Base-by-base conservation (phyloP, 2,329 filamentous ascomycete species). In the Trichothecium roseum region DNA sequence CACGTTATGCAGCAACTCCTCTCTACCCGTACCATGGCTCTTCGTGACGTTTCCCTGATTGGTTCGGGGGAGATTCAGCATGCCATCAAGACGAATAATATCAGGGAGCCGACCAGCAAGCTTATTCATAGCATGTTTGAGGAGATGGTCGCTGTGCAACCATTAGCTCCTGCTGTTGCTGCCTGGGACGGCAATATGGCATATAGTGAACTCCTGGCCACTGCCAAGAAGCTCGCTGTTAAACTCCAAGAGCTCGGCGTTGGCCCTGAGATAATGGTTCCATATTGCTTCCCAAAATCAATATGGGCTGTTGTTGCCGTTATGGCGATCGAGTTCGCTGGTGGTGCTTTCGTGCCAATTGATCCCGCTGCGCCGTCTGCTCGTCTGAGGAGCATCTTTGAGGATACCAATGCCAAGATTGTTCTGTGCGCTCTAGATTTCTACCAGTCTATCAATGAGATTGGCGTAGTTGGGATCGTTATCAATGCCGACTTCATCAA, bases 31-130 rank as follows among this genome's bases (percentile, higher is more conserved):
- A 10, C 6, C 10, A 6, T 6, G 20, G 10, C 10, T 6, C 6
- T 24, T 24, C 6, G 20, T 24, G 20, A 24, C 20, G 10, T 24
- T 24, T 24, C 20, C 20, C 20, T 24, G 6, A 6, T 10, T 10
- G 10, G 20, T 10, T 10, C 20, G 6, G 20, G 10, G 10, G 20
- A 24, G 6, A 24, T 24, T 10, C 6, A 6, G 10, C 20, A 24
- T 6, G 20, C 10, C 6, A 22, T 7, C 32, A 28, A 6, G 24
- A 26, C 13, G 28, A 24, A 24, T 29, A 34, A 32, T 10, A 14
- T 22, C 27, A 65, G 73, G 12, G 34, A 72, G 33, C 63, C 68
- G 37, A 64, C n/a, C n/a, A n/a, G n/a, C 20, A 24, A 24, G 20
- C 20, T 24, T 24, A 24, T 24, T 24, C 20, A 24, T 24, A 24